These are phyloP conservation scores for Metschnikowia lachancei DNA, from an alignment of 805 yeast genomes.

Conservation along the genomic window DNA sequence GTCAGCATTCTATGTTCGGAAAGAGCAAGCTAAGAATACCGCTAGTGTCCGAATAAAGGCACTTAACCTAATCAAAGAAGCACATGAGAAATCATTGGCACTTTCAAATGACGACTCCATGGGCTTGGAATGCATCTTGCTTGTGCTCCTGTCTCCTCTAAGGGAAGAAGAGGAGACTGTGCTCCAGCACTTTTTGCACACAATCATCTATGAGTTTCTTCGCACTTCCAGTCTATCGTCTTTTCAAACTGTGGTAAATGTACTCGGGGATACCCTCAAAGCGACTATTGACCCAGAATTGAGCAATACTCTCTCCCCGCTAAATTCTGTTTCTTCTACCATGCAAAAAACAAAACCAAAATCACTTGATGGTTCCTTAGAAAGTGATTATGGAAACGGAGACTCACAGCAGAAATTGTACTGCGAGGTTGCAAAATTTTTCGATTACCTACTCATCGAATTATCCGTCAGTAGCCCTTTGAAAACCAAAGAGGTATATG, in stretches of 20 bases:
- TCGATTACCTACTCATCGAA: slow-evolving; percentile 26
- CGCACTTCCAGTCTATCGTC: slow-evolving; percentile 3
- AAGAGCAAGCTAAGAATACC: slow-evolving; percentile 14
- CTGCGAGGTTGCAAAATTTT: slow-evolving; percentile 24
- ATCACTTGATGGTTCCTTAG: not conserved
- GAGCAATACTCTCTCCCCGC: not conserved
- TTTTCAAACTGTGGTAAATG: not conserved
- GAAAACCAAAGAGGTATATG: slow-evolving; percentile 31
- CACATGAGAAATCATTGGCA: slow-evolving; percentile 34
- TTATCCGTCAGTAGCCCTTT: slow-evolving; percentile 14
- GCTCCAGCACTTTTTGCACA: slow-evolving; percentile 28
- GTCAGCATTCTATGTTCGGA: slow-evolving; percentile 39
- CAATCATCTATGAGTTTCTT: slow-evolving; percentile 26
- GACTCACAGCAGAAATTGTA: slow-evolving; percentile 1
- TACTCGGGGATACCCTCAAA: not conserved
- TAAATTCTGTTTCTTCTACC: not conserved
- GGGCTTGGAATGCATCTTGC: slow-evolving; percentile 32
- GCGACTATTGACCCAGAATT: not conserved
- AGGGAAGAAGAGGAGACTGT: slow-evolving; percentile 33
- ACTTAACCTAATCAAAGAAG: slow-evolving; percentile 35
- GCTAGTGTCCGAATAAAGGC: slow-evolving; percentile 29
- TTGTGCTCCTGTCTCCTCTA: slow-evolving; percentile 30
- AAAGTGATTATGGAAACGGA: not conserved
- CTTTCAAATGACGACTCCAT: slow-evolving; percentile 29
- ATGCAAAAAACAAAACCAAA: not conserved